phyloP scores from a whole-genome alignment of 2,329 filamentous ascomycete genomes.

The Pseudonectria foliicola region DNA sequence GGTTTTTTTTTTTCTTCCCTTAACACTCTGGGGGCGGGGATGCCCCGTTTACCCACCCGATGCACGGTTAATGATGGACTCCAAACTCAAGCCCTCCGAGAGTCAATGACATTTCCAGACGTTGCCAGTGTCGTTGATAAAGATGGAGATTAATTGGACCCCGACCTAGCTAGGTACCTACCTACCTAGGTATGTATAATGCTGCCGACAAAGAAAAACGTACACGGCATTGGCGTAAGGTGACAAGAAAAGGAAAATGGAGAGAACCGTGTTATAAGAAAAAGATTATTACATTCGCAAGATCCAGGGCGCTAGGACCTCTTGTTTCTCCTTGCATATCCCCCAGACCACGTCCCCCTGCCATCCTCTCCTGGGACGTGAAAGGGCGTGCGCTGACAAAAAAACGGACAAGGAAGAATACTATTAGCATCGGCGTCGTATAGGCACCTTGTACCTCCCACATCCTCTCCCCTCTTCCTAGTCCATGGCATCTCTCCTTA shows the following conservation, averaged over 20 bases:
- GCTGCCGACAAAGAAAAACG: constrained; percentile 6
- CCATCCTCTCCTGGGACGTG: too few relatives aligned
- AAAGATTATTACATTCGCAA: constrained; percentile 45
- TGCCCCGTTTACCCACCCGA: too few relatives aligned
- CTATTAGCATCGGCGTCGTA: constrained; percentile 18
- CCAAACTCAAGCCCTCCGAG: too few relatives aligned
- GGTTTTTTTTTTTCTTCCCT: too few relatives aligned
- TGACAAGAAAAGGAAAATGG: constrained; percentile 17
- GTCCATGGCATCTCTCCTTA: constrained; percentile 12
- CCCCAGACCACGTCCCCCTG: constrained; percentile 10
- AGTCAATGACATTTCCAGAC: too few relatives aligned
- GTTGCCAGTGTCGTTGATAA: too few relatives aligned
- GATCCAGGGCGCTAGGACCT: constrained; percentile 25
- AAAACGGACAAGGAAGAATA: constrained; percentile 14
- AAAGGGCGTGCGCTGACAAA: not conserved
- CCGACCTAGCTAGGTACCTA: too few relatives aligned
- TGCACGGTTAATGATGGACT: too few relatives aligned
- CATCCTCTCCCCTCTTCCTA: constrained; percentile 8
- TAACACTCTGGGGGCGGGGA: too few relatives aligned
- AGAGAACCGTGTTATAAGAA: constrained; percentile 30
- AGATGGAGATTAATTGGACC: too few relatives aligned
- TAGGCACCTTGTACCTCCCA: constrained; percentile 11
- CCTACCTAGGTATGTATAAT: too few relatives aligned
- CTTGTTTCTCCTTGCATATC: constrained; percentile 13
- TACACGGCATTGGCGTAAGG: constrained; percentile 18